Evolutionary conservation across 306 rosid species (phyloP).

Genomic region (Cucurbita moschata): DNA sequence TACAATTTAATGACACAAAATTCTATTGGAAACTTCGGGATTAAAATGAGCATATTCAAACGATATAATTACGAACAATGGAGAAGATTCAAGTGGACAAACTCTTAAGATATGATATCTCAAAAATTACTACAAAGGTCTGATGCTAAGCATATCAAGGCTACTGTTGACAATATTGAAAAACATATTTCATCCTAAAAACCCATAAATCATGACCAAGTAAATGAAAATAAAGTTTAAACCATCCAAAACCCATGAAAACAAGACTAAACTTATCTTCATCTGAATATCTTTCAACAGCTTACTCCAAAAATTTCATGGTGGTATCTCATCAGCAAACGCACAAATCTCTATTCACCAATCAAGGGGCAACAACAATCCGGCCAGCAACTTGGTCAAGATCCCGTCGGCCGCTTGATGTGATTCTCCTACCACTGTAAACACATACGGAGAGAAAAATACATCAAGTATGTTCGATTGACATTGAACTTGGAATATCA

Average conservation of each 20-base stretch:
- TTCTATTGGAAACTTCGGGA: background rate
- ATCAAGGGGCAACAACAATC: slow-evolving; percentile 35
- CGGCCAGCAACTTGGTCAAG: slow-evolving; percentile 58
- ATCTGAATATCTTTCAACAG: background rate
- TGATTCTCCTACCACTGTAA: slow-evolving; percentile 44
- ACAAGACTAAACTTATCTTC: background rate
- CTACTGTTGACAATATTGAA: background rate
- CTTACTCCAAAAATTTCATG: background rate
- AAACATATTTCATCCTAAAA: background rate
- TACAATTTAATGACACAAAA: background rate
- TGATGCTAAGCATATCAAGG: background rate
- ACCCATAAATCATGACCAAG: background rate
- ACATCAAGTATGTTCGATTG: background rate
- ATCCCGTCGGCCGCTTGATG: slow-evolving; percentile 37
- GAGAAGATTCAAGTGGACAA: background rate
- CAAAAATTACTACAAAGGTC: background rate
- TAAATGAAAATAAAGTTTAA: background rate
- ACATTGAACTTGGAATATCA: background rate
- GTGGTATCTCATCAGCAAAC: background rate
- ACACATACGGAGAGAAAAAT: background rate
- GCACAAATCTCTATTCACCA: background rate
- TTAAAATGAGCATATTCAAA: background rate
- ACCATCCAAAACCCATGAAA: background rate
- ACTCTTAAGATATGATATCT: background rate
- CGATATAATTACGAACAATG: background rate